A percentile compares a stretch with the other conserved stretches of the same genome.
phyloP scores from a whole-genome alignment of 108 stramenopile genomes.

The Schizochytrium sp. region DNA sequence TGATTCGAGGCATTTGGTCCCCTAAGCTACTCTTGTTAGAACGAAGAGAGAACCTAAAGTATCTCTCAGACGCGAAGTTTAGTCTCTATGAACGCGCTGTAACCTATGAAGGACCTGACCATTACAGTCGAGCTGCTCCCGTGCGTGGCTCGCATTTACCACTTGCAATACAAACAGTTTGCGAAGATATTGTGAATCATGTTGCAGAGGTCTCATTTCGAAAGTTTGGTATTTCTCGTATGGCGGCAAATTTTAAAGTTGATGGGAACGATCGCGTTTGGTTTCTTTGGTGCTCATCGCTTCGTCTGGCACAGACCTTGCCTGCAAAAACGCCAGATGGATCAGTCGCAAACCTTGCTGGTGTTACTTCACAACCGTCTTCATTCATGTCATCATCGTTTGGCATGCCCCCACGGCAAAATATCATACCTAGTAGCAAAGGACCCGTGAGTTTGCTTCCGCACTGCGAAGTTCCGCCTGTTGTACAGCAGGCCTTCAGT shows the following conservation, averaged over 20 bases:
- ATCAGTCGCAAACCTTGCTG: neutral
- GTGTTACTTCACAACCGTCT: neutral
- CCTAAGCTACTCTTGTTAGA: slow-evolving; percentile 86
- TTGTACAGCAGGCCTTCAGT: slow-evolving; percentile 11
- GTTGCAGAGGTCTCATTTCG: slow-evolving; percentile 77
- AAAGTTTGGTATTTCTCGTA: slow-evolving; percentile 76
- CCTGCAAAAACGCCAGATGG: neutral
- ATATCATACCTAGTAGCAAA: neutral
- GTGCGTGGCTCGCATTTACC: slow-evolving; percentile 81
- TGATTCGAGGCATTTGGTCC: slow-evolving; percentile 84
- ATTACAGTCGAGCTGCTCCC: slow-evolving; percentile 79
- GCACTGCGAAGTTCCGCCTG: slow-evolving; percentile 43
- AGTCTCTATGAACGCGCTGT: slow-evolving; percentile 83
- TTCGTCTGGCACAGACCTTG: slow-evolving; percentile 68
- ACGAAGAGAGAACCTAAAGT: slow-evolving; percentile 79
- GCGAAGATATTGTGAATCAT: slow-evolving; percentile 82
- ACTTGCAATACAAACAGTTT: slow-evolving; percentile 77
- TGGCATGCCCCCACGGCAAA: neutral
- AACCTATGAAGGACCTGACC: slow-evolving; percentile 87
- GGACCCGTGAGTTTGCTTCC: slow-evolving; percentile 27
- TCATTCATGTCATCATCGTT: slow-evolving; percentile 1
- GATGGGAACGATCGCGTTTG: slow-evolving; percentile 82
- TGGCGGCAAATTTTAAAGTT: slow-evolving; percentile 87
- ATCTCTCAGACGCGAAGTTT: slow-evolving; percentile 81
- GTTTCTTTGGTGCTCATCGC: slow-evolving; percentile 76